A percentile compares a stretch with the other conserved stretches of the same genome.
Evolutionary conservation across 352 stramenopile species (phyloP).

Genomic region (Ochromonadaceae sp.): DNA sequence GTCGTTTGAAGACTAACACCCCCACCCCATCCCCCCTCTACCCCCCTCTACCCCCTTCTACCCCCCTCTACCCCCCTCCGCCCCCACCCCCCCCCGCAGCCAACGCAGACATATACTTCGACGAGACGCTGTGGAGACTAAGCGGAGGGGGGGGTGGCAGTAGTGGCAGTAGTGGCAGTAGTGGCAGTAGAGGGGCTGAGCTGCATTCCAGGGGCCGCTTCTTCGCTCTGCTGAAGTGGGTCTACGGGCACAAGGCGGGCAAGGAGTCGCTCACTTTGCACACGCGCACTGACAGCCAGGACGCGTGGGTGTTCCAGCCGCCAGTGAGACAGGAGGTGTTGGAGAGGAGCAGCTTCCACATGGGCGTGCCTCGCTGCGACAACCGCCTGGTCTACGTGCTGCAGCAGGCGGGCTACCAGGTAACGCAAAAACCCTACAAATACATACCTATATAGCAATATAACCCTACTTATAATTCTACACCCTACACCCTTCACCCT

Average conservation of each 20-base stretch:
- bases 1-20: background rate
- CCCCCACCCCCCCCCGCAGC: background rate
- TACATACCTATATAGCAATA: slow-evolving; percentile 11
- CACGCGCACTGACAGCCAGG: slow-evolving; percentile 29
- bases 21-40: background rate
- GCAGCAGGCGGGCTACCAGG: slow-evolving; percentile 4
- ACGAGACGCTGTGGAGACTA: slow-evolving; percentile 21
- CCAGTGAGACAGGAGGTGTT: slow-evolving; percentile 16
- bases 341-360: slow-evolving; percentile 12
- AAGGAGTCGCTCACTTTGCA: slow-evolving; percentile 15
- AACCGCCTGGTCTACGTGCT: slow-evolving; percentile 20
- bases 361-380: slow-evolving; percentile 24
- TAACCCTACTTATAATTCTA: no score
- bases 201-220: no score
- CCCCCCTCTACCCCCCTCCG: background rate
- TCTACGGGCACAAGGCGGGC: no score
- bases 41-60: background rate
- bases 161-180: background rate
- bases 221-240: no score
- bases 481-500: background rate
- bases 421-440: no score
- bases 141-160: no score
- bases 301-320: slow-evolving; percentile 30
- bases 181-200: background rate
- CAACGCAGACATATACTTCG: slow-evolving; percentile 34